phyloP scores from a whole-genome alignment of 2,329 filamentous ascomycete species.

The Apiospora saccharicola region DNA sequence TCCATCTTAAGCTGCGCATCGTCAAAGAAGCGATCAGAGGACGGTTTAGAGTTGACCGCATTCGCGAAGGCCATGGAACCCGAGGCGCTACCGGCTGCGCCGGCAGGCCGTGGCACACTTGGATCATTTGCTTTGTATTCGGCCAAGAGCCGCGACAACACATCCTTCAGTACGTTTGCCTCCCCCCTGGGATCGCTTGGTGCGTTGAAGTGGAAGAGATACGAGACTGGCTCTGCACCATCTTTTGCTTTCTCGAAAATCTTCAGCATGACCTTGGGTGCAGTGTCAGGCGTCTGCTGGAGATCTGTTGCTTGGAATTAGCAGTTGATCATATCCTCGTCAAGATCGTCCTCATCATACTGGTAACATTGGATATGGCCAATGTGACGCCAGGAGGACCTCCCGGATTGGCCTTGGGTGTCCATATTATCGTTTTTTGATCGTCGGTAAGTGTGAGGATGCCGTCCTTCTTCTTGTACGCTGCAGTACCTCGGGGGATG shows the following conservation, averaged over 20 bases:
- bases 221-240: slow-evolving; percentile 68
- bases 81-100: slow-evolving; percentile 55
- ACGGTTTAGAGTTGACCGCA: slow-evolving; percentile 64
- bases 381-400: slow-evolving; percentile 74
- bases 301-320: slow-evolving; percentile 67
- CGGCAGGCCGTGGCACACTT: slow-evolving; percentile 56
- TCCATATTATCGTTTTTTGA: slow-evolving; percentile 81
- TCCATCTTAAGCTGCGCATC: slow-evolving; percentile 80
- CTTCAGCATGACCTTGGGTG: slow-evolving; percentile 91
- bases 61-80: slow-evolving; percentile 81
- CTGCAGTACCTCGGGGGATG: slow-evolving; percentile 69
- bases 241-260: slow-evolving; percentile 77
- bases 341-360: slow-evolving; percentile 56
- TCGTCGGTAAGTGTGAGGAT: slow-evolving; percentile 78
- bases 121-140: slow-evolving; percentile 66
- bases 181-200: slow-evolving; percentile 77
- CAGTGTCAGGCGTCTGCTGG: slow-evolving; percentile 91
- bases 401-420: slow-evolving; percentile 67
- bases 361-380: slow-evolving; percentile 79
- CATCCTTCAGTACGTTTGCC: slow-evolving; percentile 84
- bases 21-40: slow-evolving; percentile 76
- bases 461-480: slow-evolving; percentile 97
- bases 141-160: slow-evolving; percentile 80
- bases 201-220: slow-evolving; percentile 91
- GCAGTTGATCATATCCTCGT: slow-evolving; percentile 20